Conservation (phyloP, 305 asterid genomes). For the Rubia tinctorum region DNA sequence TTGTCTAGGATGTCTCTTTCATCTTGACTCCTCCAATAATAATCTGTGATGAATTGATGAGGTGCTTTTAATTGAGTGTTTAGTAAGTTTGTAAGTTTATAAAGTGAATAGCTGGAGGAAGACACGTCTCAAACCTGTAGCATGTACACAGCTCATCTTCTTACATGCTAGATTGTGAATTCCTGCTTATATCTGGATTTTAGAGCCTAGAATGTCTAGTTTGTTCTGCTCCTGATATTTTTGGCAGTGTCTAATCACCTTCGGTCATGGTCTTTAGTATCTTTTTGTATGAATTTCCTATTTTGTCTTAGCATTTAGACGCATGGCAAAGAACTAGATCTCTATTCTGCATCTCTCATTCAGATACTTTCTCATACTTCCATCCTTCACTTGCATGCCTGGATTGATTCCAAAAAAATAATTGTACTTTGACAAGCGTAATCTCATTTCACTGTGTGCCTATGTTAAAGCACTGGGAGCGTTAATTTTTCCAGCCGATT, state of each 20-base stretch:
- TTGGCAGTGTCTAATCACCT: not conserved
- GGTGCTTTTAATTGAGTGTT: not conserved
- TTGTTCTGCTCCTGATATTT: not conserved
- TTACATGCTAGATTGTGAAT: not conserved
- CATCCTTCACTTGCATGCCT: too few relatives aligned
- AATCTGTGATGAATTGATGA: not conserved
- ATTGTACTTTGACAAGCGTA: not conserved
- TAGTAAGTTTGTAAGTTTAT: not conserved
- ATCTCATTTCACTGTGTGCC: not conserved
- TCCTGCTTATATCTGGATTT: not conserved
- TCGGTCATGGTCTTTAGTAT: not conserved
- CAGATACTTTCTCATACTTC: not conserved
- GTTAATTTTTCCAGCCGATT: not conserved
- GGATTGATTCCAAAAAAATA: too few relatives aligned
- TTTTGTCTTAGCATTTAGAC: not conserved
- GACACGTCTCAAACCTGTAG: not conserved
- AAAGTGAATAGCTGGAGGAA: not conserved
- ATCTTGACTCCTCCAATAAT: not conserved
- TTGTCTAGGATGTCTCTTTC: not conserved
- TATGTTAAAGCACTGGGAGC: not conserved
- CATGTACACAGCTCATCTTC: not conserved
- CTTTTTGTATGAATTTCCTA: not conserved
- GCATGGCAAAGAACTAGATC: not conserved
- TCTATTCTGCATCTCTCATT: not conserved
- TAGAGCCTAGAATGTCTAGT: not conserved